Evolutionary conservation across 148 eudicot genomes (phyloP), one percentile per base, ranked within the genome.

Genomic region (Silene uniflora): DNA sequence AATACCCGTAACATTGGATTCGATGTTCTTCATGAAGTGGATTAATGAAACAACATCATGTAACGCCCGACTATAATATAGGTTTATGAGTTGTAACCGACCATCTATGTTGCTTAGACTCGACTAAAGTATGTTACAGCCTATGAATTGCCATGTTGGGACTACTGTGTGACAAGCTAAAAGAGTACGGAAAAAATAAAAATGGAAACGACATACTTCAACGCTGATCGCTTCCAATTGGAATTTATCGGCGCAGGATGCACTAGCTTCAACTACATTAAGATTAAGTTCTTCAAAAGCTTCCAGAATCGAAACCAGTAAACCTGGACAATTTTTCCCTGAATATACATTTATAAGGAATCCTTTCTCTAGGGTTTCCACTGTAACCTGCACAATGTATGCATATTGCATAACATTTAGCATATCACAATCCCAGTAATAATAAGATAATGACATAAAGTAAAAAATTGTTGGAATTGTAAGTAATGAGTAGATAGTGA

Each of bases 231-330:
- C 98, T 81, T 90, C 87, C 68, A 90, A 76, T 59, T 78, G 87
- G 73, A 92, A 90, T 73, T 59, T 87, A 39, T 88, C 86, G 8
- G 79, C 71, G 77, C 98, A 92, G 60, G 98, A 89, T 81, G 87
- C 89, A 85, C 84, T 87, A 77, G 96, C 96, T 85, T 92, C 89
- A 77, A 85, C 73, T 10, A 92, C 87, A 75, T 73, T 81, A 63
- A 92, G 96, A 56, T 88, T 87, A 21, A 92, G 86, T 18, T 82
- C 96, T 75, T 92, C 98, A 83, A 92, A 90, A 68, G 87, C 89
- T 88, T 85, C 90, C 8, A 92, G 75, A 56, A 89, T 69, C 2
- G 76, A 82, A 25, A 90, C 90, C 25, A 92, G 89, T 69, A 92
- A 73, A 49, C 91, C 89, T 4, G 87, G 91, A 76, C 86, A 87